Evolutionary conservation across 2,329 filamentous ascomycete species (phyloP).

Genomic region (Beauveria rudraprayagi): DNA sequence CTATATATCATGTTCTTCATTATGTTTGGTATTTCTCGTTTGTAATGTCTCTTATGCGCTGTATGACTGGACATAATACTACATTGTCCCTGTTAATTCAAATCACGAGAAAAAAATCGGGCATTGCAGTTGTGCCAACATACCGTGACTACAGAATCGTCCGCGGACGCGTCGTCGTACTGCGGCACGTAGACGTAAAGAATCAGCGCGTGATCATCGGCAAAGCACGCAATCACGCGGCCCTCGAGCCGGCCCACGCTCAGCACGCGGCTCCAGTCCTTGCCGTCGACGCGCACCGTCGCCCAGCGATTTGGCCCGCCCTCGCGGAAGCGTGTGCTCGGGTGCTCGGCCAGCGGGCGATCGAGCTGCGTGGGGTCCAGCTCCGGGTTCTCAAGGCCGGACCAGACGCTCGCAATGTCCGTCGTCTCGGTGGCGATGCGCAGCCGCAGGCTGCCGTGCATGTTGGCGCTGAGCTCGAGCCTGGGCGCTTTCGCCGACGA

Average conservation of each 20-base stretch:
- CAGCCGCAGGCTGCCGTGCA: conserved; percentile 80
- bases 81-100: conserved; percentile 16
- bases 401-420: conserved; percentile 80
- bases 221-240: conserved; percentile 86
- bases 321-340: conserved; percentile 69
- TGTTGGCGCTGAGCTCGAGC: conserved; percentile 83
- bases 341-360: conserved; percentile 67
- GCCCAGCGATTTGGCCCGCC: conserved; percentile 79
- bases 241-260: conserved; percentile 86
- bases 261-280: conserved; percentile 90
- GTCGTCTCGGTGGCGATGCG: conserved; percentile 76
- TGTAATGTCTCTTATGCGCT: conserved; percentile 18
- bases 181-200: conserved; percentile 74
- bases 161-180: conserved; percentile 55
- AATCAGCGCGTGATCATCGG: conserved; percentile 70
- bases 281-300: conserved; percentile 81
- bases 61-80: conserved; percentile 39
- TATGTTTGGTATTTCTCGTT: background rate
- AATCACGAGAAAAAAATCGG: background rate
- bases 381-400: conserved; percentile 76
- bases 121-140: conserved; percentile 20
- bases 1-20: conserved; percentile 9
- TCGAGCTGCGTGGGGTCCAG: conserved; percentile 71
- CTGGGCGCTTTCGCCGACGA: conserved; percentile 44
- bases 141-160: conserved; percentile 71